phyloP scores from a whole-genome alignment of 179 eudicot genomes.

The Nepenthes alata region DNA sequence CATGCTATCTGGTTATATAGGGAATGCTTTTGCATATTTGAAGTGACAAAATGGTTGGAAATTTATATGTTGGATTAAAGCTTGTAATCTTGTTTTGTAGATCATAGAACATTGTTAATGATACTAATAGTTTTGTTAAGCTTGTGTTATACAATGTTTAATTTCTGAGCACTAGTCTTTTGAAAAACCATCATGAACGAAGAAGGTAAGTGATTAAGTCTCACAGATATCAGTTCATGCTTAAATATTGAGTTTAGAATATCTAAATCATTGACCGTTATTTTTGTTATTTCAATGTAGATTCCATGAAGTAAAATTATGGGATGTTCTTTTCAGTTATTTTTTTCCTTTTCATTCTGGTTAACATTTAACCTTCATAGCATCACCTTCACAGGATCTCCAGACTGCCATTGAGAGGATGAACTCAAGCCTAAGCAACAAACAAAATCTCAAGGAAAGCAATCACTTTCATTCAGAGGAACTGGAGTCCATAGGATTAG shows the following conservation, averaged over 20 bases:
- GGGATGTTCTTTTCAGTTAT: not conserved
- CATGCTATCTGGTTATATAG: not conserved
- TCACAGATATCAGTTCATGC: too few species aligned
- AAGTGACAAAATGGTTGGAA: not conserved
- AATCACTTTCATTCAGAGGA: slow-evolving; percentile 60
- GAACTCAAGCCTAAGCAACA: slow-evolving; percentile 33
- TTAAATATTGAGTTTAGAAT: too few species aligned
- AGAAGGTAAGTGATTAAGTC: too few species aligned
- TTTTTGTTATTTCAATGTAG: not conserved
- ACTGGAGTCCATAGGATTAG: slow-evolving; percentile 57
- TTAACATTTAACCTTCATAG: not conserved
- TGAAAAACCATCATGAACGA: too few species aligned
- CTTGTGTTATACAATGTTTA: too few species aligned
- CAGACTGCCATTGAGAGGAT: slow-evolving; percentile 67
- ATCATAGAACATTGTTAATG: too few species aligned
- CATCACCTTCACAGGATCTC: slow-evolving; percentile 42
- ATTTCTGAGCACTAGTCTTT: too few species aligned
- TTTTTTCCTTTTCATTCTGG: not conserved
- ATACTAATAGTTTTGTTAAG: too few species aligned
- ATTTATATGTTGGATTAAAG: not conserved
- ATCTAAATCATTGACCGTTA: not conserved
- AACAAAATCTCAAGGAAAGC: slow-evolving; percentile 18
- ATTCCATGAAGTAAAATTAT: not conserved
- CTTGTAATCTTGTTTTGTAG: not conserved
- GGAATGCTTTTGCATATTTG: not conserved